Percentiles rank a stretch among this genome's conserved stretches.
phyloP scores from a whole-genome alignment of 1,139 yeast species.

The Lipomyces yarrowii region DNA sequence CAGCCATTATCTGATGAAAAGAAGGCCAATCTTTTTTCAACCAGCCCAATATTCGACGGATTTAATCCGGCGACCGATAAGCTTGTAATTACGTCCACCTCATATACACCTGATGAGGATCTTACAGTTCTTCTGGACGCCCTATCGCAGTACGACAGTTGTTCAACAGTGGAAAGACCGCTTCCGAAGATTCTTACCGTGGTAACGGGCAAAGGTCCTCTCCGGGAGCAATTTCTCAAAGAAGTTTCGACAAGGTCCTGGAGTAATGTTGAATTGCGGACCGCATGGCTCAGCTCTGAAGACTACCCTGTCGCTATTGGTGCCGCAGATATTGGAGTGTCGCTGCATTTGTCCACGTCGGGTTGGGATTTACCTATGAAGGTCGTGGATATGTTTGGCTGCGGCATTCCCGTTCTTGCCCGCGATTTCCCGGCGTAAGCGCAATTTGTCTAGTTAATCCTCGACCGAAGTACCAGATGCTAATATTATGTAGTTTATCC shows the following conservation, averaged over 20 bases:
- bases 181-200: constrained; percentile 62
- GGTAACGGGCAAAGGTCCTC: constrained; percentile 95
- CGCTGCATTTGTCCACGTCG: constrained; percentile 87
- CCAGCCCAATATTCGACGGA: constrained; percentile 49
- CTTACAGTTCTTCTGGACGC: constrained; percentile 70
- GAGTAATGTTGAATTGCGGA: constrained; percentile 54
- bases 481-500: constrained; percentile 20
- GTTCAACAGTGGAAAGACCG: constrained; percentile 33
- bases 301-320: constrained; percentile 80
- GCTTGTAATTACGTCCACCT: constrained; percentile 79
- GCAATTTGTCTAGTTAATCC: constrained; percentile 50
- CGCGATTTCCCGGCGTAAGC: constrained; percentile 71
- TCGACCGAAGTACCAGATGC: constrained; percentile 45
- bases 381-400: constrained; percentile 92
- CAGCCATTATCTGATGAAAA: constrained; percentile 49
- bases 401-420: constrained; percentile 90
- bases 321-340: constrained; percentile 83
- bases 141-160: constrained; percentile 58
- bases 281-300: constrained; percentile 76
- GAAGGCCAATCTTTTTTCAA: constrained; percentile 46
- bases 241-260: constrained; percentile 36
- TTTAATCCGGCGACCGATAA: constrained; percentile 51
- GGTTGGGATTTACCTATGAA: constrained; percentile 98
- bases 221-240: constrained; percentile 55
- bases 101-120: constrained; percentile 96